A percentile compares a stretch with the other conserved stretches of the same genome.
Evolutionary conservation across 306 rosid species (phyloP).

Genomic region (Prunus mongolica): DNA sequence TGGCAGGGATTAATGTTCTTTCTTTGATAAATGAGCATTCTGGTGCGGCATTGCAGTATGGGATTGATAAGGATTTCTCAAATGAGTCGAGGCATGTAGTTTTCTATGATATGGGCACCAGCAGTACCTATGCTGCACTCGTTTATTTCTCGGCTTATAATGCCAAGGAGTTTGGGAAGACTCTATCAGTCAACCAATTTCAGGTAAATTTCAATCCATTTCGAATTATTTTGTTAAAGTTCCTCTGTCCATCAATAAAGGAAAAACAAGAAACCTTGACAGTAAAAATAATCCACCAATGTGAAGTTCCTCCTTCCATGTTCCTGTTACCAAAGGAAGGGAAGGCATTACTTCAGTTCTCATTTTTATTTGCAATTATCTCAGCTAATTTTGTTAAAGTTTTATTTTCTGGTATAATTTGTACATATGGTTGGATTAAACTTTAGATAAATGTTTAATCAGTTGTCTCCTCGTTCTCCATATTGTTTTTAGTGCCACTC

Average conservation of each 20-base stretch:
- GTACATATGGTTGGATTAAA: not conserved
- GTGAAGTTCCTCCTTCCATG: not conserved
- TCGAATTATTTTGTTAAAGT: not conserved
- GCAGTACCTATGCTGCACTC: conserved; percentile 85
- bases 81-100: conserved; percentile 80
- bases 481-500: not conserved
- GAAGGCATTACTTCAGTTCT: not conserved
- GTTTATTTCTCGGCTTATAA: conserved; percentile 77
- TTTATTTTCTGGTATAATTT: not conserved
- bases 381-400: not conserved
- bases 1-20: conserved; percentile 81
- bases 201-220: conserved; percentile 45
- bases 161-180: conserved; percentile 79
- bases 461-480: not conserved
- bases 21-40: conserved; percentile 87
- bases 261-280: not conserved
- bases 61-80: conserved; percentile 90
- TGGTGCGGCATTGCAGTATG: conserved; percentile 96
- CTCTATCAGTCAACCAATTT: conserved; percentile 78
- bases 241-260: not conserved
- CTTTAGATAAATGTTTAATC: not conserved
- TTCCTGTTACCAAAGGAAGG: not conserved
- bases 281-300: not conserved
- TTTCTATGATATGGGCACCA: conserved; percentile 94
- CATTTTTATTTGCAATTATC: not conserved